Conservation (phyloP, 192 early-diverging fungal genomes). For the Umbelopsis ramanniana region DNA sequence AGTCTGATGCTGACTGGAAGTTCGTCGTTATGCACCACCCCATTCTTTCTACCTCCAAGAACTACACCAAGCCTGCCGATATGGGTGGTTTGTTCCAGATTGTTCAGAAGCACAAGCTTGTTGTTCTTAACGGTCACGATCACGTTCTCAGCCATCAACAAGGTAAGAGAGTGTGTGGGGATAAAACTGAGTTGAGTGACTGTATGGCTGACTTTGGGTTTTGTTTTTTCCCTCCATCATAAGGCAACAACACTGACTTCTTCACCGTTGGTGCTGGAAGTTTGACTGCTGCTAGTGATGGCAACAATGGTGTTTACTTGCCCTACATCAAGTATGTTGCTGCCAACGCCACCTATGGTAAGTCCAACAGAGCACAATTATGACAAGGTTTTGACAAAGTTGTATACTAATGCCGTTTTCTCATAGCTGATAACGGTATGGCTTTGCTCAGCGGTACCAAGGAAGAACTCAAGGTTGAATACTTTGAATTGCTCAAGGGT, state of each 20-base stretch:
- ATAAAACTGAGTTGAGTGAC: background rate
- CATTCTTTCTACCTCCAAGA: background rate
- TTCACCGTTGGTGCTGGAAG: slow-evolving; percentile 27
- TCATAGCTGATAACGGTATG: slow-evolving; percentile 10
- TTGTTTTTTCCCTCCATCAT: background rate
- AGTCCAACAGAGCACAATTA: background rate
- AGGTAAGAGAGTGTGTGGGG: background rate
- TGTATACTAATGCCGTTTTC: too few species aligned
- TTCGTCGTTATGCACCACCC: slow-evolving; percentile 6
- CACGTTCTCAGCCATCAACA: slow-evolving; percentile 19
- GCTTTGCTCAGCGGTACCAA: slow-evolving; percentile 21
- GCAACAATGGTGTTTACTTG: background rate
- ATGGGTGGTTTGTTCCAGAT: slow-evolving; percentile 19
- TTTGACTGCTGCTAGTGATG: slow-evolving; percentile 5
- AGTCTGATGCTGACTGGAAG: slow-evolving; percentile 17
- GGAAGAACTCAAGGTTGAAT: background rate
- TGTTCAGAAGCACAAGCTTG: slow-evolving; percentile 10
- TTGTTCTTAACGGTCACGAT: slow-evolving; percentile 14
- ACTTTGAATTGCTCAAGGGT: slow-evolving; percentile 5
- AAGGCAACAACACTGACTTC: slow-evolving; percentile 22
- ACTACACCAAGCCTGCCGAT: background rate
- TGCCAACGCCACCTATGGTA: slow-evolving; percentile 13
- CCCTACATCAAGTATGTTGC: slow-evolving; percentile 13
- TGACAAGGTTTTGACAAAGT: too few species aligned
- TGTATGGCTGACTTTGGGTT: background rate